phyloP scores from a whole-genome alignment of 163 green algal species.

The Chloromonas sp. region DNA sequence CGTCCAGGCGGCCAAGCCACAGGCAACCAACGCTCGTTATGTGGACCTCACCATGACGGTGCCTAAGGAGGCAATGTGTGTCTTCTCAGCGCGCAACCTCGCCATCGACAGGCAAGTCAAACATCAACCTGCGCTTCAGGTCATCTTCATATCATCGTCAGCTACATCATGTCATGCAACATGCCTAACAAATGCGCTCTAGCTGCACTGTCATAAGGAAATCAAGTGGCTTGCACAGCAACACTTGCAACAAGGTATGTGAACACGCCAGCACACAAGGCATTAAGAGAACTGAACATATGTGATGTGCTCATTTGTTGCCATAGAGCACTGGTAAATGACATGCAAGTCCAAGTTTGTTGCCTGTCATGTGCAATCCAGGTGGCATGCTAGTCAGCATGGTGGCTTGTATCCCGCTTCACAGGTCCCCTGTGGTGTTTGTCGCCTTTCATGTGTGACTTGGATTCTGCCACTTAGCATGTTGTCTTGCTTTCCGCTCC shows the following conservation, averaged over 20 bases:
- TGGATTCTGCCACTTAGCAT: too few relatives aligned
- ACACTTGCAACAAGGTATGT: background rate
- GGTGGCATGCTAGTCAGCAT: background rate
- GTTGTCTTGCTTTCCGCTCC: too few relatives aligned
- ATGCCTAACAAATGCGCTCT: background rate
- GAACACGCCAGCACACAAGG: too few relatives aligned
- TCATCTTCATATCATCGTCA: background rate
- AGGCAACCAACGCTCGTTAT: conserved; percentile 78
- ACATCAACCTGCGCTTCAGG: too few relatives aligned
- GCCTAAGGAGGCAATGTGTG: background rate
- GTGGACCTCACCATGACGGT: conserved; percentile 81
- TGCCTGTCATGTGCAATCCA: too few relatives aligned
- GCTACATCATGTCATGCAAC: background rate
- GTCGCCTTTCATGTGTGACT: too few relatives aligned
- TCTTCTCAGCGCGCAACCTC: background rate
- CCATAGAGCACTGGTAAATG: too few relatives aligned
- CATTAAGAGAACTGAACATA: too few relatives aligned
- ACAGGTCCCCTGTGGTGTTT: too few relatives aligned
- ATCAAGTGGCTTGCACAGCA: background rate
- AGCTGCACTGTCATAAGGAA: too few relatives aligned
- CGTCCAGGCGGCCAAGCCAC: conserved; percentile 12
- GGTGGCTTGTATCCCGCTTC: too few relatives aligned
- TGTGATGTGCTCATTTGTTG: too few relatives aligned
- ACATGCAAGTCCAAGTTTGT: background rate
- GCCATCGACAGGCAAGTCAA: background rate